Base-by-base conservation (phyloP, 345 rosid species). In the Mangifera indica region DNA sequence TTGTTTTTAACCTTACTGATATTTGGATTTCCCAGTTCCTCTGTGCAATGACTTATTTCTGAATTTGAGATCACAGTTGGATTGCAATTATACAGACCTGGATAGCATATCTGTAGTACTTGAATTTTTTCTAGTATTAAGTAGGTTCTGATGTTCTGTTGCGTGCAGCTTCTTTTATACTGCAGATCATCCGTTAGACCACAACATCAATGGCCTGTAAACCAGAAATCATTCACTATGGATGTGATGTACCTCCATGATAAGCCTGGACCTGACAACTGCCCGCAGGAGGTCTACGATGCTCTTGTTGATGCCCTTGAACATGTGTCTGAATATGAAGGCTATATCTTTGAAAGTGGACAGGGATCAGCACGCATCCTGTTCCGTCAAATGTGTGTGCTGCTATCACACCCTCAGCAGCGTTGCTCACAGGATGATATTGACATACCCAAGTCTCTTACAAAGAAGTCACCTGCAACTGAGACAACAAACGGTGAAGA, bases 231-330 rank as follows among this genome's bases (percentile, higher is more conserved):
- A 70, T 92, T 94, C 89, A 90, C 97, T 8, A 63, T 94, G 53
- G 98, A 94, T 82, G 98, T 94, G 74, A 82, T 94, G 83, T 92
- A 94, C 81, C 88, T 94, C 63, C 98, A 94, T 3, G 91, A 92
- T 78, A 94, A 92, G 81, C 98, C 98, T 46, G 83, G 90, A 37
- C 92, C 88, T 8, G 95, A 90, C 52, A 94, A 92, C 78, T 92
- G 96, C 79, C 98, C 98, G 8, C 98, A 94, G 79, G 87, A 80
- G 60, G 97, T 89, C 34, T 94, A 90, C 37, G 95, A 90, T 81
- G 72, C 82, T 14, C 95, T 94, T 0, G 92, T 89, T 0, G 97
- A 92, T 37, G 84, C 88, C 24, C 97, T 94, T 18, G 98, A 94
- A 66, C 88, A 78, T 20, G 90, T 92, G 48, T 82, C 92, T 5